Percentiles rank a stretch among this genome's conserved stretches.
phyloP scores from a whole-genome alignment of 441 rosid genomes.

The Croton setiger region DNA sequence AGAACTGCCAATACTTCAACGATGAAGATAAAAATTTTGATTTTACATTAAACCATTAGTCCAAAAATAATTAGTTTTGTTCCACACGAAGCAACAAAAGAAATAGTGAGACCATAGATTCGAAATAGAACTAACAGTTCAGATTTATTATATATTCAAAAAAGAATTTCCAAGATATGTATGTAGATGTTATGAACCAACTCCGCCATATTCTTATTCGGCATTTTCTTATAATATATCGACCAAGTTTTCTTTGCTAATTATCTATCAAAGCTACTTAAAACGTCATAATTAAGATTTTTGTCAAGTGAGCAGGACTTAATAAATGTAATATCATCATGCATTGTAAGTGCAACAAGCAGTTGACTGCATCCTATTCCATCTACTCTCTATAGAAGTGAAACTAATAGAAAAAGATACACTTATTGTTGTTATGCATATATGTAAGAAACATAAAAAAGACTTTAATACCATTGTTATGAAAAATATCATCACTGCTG shows the following conservation, averaged over 20 bases:
- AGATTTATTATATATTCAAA: background rate
- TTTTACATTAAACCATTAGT: constrained; percentile 2
- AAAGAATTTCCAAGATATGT: background rate
- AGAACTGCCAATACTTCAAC: constrained; percentile 8
- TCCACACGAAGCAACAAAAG: background rate
- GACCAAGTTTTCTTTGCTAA: background rate
- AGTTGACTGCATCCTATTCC: background rate
- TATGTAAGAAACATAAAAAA: constrained; percentile 3
- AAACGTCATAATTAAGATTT: background rate
- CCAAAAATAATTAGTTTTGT: background rate
- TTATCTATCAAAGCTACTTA: background rate
- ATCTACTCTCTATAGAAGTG: background rate
- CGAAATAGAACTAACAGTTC: background rate
- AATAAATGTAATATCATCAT: background rate
- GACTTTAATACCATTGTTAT: constrained; percentile 45
- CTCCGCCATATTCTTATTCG: background rate
- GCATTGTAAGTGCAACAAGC: background rate
- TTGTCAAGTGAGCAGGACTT: background rate
- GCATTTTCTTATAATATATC: background rate
- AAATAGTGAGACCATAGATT: background rate
- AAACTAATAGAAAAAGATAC: background rate
- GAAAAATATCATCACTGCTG: constrained; percentile 35
- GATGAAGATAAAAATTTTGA: background rate
- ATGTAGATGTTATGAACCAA: background rate
- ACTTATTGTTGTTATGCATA: background rate